Percentiles rank a stretch among this genome's conserved stretches.
phyloP scores from a whole-genome alignment of 2,329 filamentous ascomycete species.

The Pleurostoma richardsiae region DNA sequence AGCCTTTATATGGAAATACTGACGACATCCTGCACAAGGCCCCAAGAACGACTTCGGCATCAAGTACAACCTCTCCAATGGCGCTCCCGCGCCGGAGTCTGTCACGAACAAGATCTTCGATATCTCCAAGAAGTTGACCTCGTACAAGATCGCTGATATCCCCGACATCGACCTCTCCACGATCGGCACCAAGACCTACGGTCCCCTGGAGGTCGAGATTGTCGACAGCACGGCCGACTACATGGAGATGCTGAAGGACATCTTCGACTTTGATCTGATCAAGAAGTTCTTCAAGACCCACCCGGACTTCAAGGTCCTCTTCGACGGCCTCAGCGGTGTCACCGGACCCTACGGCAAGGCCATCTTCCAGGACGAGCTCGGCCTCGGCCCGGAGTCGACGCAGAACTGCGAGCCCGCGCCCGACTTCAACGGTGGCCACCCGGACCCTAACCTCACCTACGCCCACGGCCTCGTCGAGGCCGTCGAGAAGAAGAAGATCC shows the following conservation, averaged over 20 bases:
- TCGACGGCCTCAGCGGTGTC: conserved; percentile 90
- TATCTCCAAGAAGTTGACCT: conserved; percentile 80
- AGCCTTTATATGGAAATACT: conserved; percentile 4
- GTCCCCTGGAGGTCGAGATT: conserved; percentile 86
- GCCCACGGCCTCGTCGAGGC: conserved; percentile 90
- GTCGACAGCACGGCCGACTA: conserved; percentile 93
- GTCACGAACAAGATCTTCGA: conserved; percentile 99
- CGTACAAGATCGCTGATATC: conserved; percentile 88
- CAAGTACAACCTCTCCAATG: conserved; percentile 98
- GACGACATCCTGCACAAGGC: conserved; percentile 42
- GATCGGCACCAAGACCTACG: conserved; percentile 80
- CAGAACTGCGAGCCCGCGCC: conserved; percentile 91
- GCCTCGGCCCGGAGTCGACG: conserved; percentile 64
- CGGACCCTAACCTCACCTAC: conserved; percentile 96
- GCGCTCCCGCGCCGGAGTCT: conserved; percentile 89
- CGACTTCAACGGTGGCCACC: conserved; percentile 96
- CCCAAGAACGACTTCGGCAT: conserved; percentile 96
- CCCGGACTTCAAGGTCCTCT: conserved; percentile 92
- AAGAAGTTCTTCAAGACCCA: conserved; percentile 85
- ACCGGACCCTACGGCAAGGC: conserved; percentile 92
- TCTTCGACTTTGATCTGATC: conserved; percentile 97
- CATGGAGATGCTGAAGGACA: conserved; percentile 91
- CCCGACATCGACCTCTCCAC: conserved; percentile 79
- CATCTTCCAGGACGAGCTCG: conserved; percentile 93
- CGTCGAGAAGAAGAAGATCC: conserved; percentile 85